Evolutionary conservation across 2,329 filamentous ascomycete species (phyloP).

Genomic region (Fusarium armeniacum): DNA sequence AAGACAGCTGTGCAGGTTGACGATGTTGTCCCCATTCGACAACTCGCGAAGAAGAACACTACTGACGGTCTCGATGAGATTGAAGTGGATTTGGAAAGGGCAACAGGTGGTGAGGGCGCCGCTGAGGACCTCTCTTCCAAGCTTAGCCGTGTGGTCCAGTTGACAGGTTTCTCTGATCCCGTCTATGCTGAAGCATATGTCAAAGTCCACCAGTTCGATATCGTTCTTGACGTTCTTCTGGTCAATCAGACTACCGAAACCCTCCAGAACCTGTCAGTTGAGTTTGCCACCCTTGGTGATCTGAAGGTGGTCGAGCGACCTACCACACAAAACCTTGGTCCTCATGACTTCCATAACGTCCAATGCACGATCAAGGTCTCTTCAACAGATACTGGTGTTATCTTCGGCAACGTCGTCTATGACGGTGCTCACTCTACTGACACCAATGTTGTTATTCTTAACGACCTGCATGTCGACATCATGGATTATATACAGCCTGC

Average conservation of each 20-base stretch:
- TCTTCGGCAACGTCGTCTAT: constrained; percentile 98
- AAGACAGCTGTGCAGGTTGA: constrained; percentile 96
- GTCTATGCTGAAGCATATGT: constrained; percentile 99
- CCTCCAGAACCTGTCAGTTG: constrained; percentile 94
- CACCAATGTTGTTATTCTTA: constrained; percentile 96
- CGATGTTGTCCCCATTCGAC: constrained; percentile 92
- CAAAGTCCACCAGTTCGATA: constrained; percentile 98
- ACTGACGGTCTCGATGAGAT: constrained; percentile 86
- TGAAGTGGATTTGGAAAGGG: constrained; percentile 90
- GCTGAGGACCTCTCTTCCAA: constrained; percentile 93
- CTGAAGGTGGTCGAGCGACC: constrained; percentile 98
- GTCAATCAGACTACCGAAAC: constrained; percentile 98
- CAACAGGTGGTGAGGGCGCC: constrained; percentile 87
- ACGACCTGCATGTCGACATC: constrained; percentile 98
- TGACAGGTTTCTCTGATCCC: constrained; percentile 97
- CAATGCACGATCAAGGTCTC: constrained; percentile 99
- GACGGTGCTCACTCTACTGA: constrained; percentile 93
- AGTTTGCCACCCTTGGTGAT: constrained; percentile 98
- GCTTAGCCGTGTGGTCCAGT: constrained; percentile 93
- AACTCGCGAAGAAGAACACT: constrained; percentile 91
- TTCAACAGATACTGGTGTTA: constrained; percentile 97
- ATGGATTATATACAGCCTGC: constrained; percentile 99
- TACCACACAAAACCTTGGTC: constrained; percentile 93
- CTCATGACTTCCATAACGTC: constrained; percentile 97
- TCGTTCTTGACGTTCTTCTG: constrained; percentile 93